Evolutionary conservation across 495 filamentous ascomycete species (phyloP), one percentile per base, ranked within the genome.

Genomic region (Penicillium goetzii): DNA sequence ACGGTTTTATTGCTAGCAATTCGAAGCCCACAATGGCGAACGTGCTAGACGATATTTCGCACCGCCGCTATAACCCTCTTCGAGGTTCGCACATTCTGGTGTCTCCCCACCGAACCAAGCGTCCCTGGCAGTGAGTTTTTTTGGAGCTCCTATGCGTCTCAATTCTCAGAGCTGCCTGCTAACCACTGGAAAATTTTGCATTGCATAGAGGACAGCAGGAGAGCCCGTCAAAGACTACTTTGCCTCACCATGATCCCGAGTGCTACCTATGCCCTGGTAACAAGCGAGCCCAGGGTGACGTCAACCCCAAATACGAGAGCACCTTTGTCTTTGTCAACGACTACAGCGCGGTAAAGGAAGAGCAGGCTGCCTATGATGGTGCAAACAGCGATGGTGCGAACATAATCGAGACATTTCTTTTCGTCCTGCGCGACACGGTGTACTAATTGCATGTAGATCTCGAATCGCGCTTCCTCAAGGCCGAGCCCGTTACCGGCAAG

Each of bases 201-300:
- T 56, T 28, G 26, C 28, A 26, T 51, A 97, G 93, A 83, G 95
- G 95, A 60, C 90, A 93, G 65, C 91, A 98, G 78, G 95, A 99
- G 79, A 85, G 83, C 10, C 85, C 92, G 11, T 89, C 87, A 32
- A 89, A 90, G 72, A 90, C 84, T 33, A 89, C 85, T 3, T 78
- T 97, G 19, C 93, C 96, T 2, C 78, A 79, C 56, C 90, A 97
- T 67, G 95, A 99, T 70, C 87, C 89, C 33, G 83, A 86, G 76
- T 99, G 95, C 78, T 99, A 97, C 71, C 85, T 99, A n/a, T 99
- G 95, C 73, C 95, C 95, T 1, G 88, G 93, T 36, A 99, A 99
- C 72, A 83, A 88, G 66, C 88, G 95, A n/a, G 95, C 94, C 2
- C 88, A 92, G 70, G 96, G 95, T 60, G 91, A 96, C 69, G 72